Evolutionary conservation across 148 eudicot genomes (phyloP).

Genomic region (Rhododendron williamsianum): DNA sequence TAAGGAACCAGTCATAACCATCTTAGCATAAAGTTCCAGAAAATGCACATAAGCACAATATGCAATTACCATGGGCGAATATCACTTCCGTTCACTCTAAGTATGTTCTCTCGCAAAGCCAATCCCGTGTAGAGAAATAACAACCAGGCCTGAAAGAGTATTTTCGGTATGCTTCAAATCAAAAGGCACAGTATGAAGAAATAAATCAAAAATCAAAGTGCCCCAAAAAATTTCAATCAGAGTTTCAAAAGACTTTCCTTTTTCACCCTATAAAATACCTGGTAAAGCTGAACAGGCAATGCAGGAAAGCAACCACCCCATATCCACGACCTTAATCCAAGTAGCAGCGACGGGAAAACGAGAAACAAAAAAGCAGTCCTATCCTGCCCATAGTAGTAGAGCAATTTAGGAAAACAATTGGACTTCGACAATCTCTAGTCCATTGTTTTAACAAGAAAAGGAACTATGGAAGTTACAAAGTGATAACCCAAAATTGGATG

Average conservation of each 20-base stretch:
- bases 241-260: neutral
- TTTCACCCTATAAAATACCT: constrained; percentile 37
- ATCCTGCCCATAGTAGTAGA: constrained; percentile 54
- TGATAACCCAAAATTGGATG: neutral
- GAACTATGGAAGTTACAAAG: neutral
- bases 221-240: neutral
- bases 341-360: constrained; percentile 65
- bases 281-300: constrained; percentile 88
- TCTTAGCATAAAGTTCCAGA: constrained; percentile 1
- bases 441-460: neutral
- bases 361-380: constrained; percentile 81
- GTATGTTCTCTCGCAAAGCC: constrained; percentile 91
- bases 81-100: constrained; percentile 97
- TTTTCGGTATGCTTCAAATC: constrained; percentile 10
- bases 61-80: constrained; percentile 85
- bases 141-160: constrained; percentile 80
- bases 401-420: neutral
- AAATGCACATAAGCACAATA: neutral
- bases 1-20: neutral
- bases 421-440: neutral
- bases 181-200: neutral
- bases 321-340: constrained; percentile 52
- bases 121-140: constrained; percentile 82
- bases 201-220: neutral
- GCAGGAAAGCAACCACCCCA: constrained; percentile 97